phyloP scores from a whole-genome alignment of 2,329 filamentous ascomycete species.

The Alternaria arborescens region DNA sequence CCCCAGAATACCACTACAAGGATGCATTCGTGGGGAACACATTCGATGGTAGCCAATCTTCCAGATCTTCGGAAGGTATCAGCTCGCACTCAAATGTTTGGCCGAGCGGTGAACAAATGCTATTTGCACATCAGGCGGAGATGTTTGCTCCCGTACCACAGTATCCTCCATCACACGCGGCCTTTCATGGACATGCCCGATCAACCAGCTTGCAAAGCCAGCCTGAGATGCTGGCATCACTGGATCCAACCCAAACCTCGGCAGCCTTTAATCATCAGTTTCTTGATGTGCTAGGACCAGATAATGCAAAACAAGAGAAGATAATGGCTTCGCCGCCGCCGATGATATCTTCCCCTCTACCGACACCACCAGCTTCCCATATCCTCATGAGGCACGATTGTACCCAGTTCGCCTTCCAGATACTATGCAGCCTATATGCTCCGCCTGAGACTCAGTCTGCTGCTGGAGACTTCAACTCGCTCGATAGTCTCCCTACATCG shows the following conservation, averaged over 20 bases:
- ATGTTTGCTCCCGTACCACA: slow-evolving; percentile 39
- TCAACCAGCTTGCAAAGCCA: slow-evolving; percentile 44
- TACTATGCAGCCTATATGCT: slow-evolving; percentile 45
- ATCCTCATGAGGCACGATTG: slow-evolving; percentile 44
- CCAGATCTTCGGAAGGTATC: slow-evolving; percentile 41
- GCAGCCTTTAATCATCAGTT: slow-evolving; percentile 37
- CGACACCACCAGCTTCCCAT: slow-evolving; percentile 36
- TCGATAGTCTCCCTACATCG: slow-evolving; percentile 39
- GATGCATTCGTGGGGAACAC: slow-evolving; percentile 40
- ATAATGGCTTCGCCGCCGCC: slow-evolving; percentile 35
- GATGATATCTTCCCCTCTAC: slow-evolving; percentile 40
- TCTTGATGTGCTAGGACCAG: slow-evolving; percentile 34
- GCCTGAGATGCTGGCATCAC: slow-evolving; percentile 40
- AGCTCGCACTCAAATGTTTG: slow-evolving; percentile 39
- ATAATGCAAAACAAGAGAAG: slow-evolving; percentile 35
- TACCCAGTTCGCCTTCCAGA: slow-evolving; percentile 48
- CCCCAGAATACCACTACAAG: slow-evolving; percentile 47
- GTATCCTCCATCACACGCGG: slow-evolving; percentile 31
- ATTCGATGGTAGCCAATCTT: slow-evolving; percentile 46
- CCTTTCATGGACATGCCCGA: slow-evolving; percentile 36
- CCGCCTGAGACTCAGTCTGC: slow-evolving; percentile 38
- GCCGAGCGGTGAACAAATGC: slow-evolving; percentile 45
- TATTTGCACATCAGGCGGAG: slow-evolving; percentile 39
- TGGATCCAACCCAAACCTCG: slow-evolving; percentile 36
- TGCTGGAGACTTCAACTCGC: slow-evolving; percentile 35